Base-by-base conservation (phyloP, 352 stramenopile species). In the Phytophthora idaei region DNA sequence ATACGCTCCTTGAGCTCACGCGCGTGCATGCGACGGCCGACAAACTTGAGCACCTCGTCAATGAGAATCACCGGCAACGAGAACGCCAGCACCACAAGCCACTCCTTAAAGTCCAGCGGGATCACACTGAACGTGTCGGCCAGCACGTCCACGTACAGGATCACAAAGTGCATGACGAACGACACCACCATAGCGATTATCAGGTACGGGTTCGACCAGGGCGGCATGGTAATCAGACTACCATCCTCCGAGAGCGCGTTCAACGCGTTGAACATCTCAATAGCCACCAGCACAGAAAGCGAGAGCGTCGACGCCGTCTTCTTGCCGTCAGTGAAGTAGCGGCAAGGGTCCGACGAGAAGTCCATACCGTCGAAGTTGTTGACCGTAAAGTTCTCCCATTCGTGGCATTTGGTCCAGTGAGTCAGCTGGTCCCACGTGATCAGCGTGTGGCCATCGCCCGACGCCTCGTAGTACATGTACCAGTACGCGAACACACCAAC, bases 201-300 rank as follows among this genome's bases (percentile, higher is more conserved):
- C 58, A 98, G 74, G 81, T 98, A 98, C 64, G 91, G 90, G 76
- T 98, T 98, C 36, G 79, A 86, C 92, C 92, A 98, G 46, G 94
- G 94, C 17, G 93, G 93, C 87, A 98, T 97, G 9, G 85, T 95
- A 10, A 98, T 31, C 32, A 98, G 71, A 73, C 85, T 97, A 57
- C 90, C 89, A 67, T 98, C 93, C 60, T 97, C 90, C 59, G 92
- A 97, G 4, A 97, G 83, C 45, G 95, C 95, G 81, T 98, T 98
- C 46, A 98, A 64, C 8, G 92, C 92, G 67, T 98, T 98, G 67
- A 98, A 93, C 94, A 98, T 98, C 76, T 98, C 95, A 58, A 98
- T 98, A 2, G 91, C 87, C 29, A 98, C 94, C 57, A 98, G 69
- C 32, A 98, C 93, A 36, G 91, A 97, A 10, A 98, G 79, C 61